A percentile compares a stretch with the other conserved stretches of the same genome.
Conservation (phyloP, 352 stramenopile species). For the Phytophthora agathidicida region DNA sequence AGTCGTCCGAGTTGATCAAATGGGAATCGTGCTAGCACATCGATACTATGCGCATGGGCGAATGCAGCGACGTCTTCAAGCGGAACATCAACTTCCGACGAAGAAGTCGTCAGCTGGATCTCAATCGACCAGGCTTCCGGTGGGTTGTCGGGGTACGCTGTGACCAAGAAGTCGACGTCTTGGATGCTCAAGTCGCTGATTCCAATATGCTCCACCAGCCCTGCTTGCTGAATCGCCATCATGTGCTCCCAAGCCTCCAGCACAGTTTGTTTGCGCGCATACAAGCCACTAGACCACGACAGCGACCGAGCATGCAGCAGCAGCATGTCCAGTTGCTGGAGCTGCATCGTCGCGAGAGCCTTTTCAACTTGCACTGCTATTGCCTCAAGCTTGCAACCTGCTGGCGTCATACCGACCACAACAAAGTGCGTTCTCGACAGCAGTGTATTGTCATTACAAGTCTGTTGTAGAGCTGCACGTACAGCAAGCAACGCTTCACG, state of each 20-base stretch:
- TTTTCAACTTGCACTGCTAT: conserved; percentile 35
- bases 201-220: conserved; percentile 46
- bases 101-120: conserved; percentile 6
- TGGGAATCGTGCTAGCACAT: conserved; percentile 50
- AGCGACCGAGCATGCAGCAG: conserved; percentile 41
- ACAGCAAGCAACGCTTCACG: conserved; percentile 31
- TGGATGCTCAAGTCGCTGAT: conserved; percentile 53
- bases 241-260: conserved; percentile 53
- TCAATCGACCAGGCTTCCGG: conserved; percentile 34
- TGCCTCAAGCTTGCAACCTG: conserved; percentile 19
- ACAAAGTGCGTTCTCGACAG: conserved; percentile 37
- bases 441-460: conserved; percentile 32
- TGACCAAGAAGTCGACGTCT: conserved; percentile 67
- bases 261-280: conserved; percentile 50
- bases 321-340: conserved; percentile 49
- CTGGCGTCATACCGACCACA: conserved; percentile 31
- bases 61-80: conserved; percentile 37
- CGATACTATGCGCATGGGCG: conserved; percentile 45
- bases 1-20: conserved; percentile 29
- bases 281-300: conserved; percentile 8
- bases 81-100: conserved; percentile 8
- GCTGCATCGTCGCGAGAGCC: conserved; percentile 37
- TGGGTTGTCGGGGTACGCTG: conserved; percentile 21
- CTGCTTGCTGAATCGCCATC: conserved; percentile 37
- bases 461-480: conserved; percentile 28